Conservation (phyloP, 2,329 filamentous ascomycete genomes). For the Beauveria pseudobassiana region DNA sequence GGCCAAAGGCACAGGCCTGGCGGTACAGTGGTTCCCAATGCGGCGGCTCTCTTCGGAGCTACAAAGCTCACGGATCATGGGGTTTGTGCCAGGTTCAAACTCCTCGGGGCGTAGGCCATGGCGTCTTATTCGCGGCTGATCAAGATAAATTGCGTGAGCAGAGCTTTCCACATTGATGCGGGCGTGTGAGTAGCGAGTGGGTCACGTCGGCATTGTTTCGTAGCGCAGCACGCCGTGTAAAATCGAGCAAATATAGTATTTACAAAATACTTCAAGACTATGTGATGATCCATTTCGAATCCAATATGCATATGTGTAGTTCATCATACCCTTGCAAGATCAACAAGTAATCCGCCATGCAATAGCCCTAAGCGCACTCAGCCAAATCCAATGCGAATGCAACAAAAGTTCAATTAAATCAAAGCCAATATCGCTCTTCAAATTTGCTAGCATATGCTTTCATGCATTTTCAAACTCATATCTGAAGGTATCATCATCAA, state of each 20-base stretch:
- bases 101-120: neutral
- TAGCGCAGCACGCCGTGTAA: neutral
- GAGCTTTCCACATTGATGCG: neutral
- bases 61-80: constrained; percentile 28
- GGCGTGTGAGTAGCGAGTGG: neutral
- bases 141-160: neutral
- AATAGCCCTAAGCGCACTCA: neutral
- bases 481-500: constrained; percentile 5
- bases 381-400: neutral
- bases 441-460: neutral
- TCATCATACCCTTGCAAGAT: neutral
- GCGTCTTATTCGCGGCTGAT: neutral
- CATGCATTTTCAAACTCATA: neutral
- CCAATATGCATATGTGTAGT: neutral
- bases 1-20: constrained; percentile 54
- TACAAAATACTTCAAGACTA: too few species aligned
- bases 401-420: neutral
- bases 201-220: neutral
- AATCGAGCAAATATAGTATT: neutral
- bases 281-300: neutral
- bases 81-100: constrained; percentile 19
- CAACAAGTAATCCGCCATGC: neutral
- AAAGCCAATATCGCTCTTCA: neutral
- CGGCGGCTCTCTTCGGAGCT: constrained; percentile 15
- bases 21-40: constrained; percentile 48